Evolutionary conservation across 1,284 basidiomycete species (phyloP).

Genomic region (Ceratobasidium theobromae): DNA sequence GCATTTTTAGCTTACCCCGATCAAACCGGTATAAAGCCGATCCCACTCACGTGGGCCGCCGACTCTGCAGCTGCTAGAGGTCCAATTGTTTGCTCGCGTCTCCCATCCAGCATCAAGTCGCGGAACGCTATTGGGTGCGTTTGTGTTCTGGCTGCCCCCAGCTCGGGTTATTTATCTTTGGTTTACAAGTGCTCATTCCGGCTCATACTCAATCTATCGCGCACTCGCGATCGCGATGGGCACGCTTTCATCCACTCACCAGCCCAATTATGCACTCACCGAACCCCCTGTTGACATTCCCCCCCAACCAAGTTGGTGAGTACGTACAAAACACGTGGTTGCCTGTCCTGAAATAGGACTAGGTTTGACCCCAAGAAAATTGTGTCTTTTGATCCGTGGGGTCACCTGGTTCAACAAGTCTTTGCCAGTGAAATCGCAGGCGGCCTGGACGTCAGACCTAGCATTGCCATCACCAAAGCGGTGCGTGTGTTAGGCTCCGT

Average conservation of each 20-base stretch:
- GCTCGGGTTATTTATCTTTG: background rate
- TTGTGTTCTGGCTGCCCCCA: no score
- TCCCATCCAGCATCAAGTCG: conserved; percentile 80
- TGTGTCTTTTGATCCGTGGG: conserved; percentile 93
- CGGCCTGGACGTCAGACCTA: conserved; percentile 80
- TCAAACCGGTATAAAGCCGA: conserved; percentile 73
- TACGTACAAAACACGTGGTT: background rate
- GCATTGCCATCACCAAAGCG: conserved; percentile 84
- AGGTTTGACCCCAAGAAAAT: conserved; percentile 73
- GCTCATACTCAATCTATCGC: conserved; percentile 93
- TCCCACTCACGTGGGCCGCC: conserved; percentile 82
- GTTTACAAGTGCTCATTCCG: conserved; percentile 67
- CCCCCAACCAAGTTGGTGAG: conserved; percentile 73
- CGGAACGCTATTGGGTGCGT: conserved; percentile 81
- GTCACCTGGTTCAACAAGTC: conserved; percentile 82
- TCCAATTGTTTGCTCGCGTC: conserved; percentile 86
- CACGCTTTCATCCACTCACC: conserved; percentile 79
- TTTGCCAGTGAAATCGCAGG: conserved; percentile 70
- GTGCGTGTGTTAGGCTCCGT: conserved; percentile 43
- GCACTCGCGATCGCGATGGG: conserved; percentile 91
- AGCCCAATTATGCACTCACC: conserved; percentile 84
- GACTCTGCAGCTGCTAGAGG: conserved; percentile 67
- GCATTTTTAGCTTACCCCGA: conserved; percentile 61
- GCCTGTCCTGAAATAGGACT: background rate
- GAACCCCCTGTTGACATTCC: conserved; percentile 86